Conservation (phyloP, 345 rosid genomes). For the Sisymbrium altissimum region DNA sequence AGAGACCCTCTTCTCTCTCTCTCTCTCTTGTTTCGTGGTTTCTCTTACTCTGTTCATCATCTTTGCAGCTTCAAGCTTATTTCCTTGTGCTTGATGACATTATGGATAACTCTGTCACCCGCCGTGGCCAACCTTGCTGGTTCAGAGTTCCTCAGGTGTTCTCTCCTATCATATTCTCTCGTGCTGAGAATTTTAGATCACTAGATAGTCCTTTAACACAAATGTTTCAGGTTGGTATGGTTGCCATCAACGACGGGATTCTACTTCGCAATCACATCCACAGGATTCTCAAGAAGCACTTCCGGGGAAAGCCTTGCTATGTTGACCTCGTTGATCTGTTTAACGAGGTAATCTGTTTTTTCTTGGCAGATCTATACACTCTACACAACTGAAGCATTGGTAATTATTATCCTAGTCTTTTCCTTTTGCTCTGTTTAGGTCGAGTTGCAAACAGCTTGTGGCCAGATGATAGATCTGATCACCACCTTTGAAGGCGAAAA, state of each 20-base stretch:
- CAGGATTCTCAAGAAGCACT: slow-evolving; percentile 59
- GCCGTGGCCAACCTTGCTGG: slow-evolving; percentile 92
- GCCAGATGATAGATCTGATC: slow-evolving; percentile 86
- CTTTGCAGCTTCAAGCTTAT: slow-evolving; percentile 73
- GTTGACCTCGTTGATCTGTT: slow-evolving; percentile 64
- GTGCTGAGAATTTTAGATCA: background rate
- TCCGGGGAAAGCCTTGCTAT: slow-evolving; percentile 50
- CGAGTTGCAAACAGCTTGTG: slow-evolving; percentile 69
- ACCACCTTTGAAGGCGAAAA: slow-evolving; percentile 66
- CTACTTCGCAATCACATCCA: slow-evolving; percentile 61
- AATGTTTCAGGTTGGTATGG: slow-evolving; percentile 63
- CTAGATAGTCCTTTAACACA: background rate
- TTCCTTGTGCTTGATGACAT: slow-evolving; percentile 81
- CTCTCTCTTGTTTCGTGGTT: background rate
- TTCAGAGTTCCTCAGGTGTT: slow-evolving; percentile 69
- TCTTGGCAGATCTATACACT: background rate
- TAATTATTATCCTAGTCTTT: background rate
- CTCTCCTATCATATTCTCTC: background rate
- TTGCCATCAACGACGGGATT: slow-evolving; percentile 64
- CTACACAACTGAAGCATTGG: background rate
- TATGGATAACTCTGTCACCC: slow-evolving; percentile 76
- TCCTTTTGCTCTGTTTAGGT: slow-evolving; percentile 41
- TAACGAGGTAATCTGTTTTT: slow-evolving; percentile 44
- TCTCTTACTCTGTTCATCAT: background rate
- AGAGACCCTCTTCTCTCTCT: background rate